Evolutionary conservation across 768 basidiomycete genomes (phyloP).

Genomic region (Mycena pura): DNA sequence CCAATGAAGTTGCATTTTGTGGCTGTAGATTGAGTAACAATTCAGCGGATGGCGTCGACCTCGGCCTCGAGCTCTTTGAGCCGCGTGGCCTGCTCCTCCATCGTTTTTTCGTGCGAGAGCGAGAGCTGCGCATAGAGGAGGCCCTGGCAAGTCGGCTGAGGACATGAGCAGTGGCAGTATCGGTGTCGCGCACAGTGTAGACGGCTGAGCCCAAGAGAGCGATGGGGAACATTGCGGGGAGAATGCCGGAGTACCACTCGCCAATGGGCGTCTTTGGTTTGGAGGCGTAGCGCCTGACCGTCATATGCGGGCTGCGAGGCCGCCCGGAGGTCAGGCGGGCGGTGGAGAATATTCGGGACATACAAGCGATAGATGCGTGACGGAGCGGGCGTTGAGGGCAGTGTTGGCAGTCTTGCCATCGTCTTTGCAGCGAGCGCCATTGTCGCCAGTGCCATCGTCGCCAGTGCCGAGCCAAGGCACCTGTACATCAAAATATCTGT

Average conservation of each 20-base stretch:
- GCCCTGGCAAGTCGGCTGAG: conserved; percentile 48
- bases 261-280: conserved; percentile 56
- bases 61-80: conserved; percentile 66
- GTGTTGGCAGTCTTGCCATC: too few species aligned
- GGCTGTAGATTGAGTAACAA: not conserved
- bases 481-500: too few species aligned
- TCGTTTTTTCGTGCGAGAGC: conserved; percentile 74
- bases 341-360: not conserved
- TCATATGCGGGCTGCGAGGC: not conserved
- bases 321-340: not conserved
- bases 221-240: conserved; percentile 82
- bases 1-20: conserved; percentile 18
- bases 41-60: conserved; percentile 46
- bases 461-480: too few species aligned
- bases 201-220: conserved; percentile 80
- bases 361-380: not conserved
- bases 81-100: conserved; percentile 63
- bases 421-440: too few species aligned
- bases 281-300: conserved; percentile 14
- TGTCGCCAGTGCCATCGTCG: too few species aligned
- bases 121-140: conserved; percentile 68
- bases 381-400: too few species aligned
- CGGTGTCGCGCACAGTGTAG: conserved; percentile 69
- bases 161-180: too few species aligned
- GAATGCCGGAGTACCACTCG: conserved; percentile 69